Evolutionary conservation across 805 yeast species (phyloP), one percentile per base, ranked within the genome.

Genomic region (Wickerhamiella spandovensis): DNA sequence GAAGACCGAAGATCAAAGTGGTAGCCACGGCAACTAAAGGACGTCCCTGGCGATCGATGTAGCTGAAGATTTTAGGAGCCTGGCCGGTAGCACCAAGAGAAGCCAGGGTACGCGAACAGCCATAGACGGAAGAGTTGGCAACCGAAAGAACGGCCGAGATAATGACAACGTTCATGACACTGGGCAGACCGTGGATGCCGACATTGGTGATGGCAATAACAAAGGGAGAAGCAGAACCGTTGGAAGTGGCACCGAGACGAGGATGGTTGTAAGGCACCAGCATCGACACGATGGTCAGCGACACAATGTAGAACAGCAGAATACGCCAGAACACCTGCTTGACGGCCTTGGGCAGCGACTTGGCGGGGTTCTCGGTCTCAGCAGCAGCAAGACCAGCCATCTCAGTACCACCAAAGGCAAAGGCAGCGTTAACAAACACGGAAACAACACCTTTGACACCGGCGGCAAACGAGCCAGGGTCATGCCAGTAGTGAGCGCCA

Each of bases 321-420:
- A 84, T 80, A 67, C 92, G 74, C 89, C 90, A 84, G 67, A 85
- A 82, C 3, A 83, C 86, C 67, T 84, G 89, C 66, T 83, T 84
- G 52, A 82, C 77, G 43, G 90, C 89, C 48, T 74, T 72, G 38
- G 90, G 90, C 49, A 83, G 72, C 2, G 84, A 67, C 50, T 70
- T 71, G 58, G 82, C 70, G 46, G 92, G 89, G 64, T 82, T 76
- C 39, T 66, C 74, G 23, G 86, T 73, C 65, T 84, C 92, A 7
- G 89, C 88, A 30, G 89, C 84, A 12, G 88, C 83, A 38, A 84
- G 71, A 47, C 87, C 85, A 39, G 77, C 75, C 57, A 84, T 69
- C 65, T 84, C 92, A 17, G 85, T 76, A 53, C 90, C 90, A 42
- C 82, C 77, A 61, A 78, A 84, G 12, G 86, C 74, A 63, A 82